These are phyloP conservation scores for Crithidia fasciculata DNA, from an alignment of 208 protist species.

Conservation along the genomic window DNA sequence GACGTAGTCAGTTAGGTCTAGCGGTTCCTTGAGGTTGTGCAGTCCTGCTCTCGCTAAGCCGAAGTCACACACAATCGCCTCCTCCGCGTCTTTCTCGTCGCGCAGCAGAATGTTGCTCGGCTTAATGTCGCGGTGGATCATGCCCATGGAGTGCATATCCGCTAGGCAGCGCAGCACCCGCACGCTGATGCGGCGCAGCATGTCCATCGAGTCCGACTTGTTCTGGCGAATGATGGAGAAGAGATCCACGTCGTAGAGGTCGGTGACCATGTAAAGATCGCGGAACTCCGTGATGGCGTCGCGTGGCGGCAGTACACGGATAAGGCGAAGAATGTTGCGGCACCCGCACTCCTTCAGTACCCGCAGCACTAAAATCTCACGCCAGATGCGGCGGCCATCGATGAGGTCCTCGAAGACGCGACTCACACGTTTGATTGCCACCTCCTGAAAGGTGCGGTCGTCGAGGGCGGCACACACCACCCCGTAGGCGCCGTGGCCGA, in stretches of 20 bases:
- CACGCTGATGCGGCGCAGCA: constrained; percentile 95
- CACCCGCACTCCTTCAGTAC: constrained; percentile 92
- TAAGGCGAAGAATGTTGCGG: constrained; percentile 91
- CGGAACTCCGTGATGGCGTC: constrained; percentile 77
- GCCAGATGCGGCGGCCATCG: constrained; percentile 96
- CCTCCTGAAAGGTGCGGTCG: constrained; percentile 75
- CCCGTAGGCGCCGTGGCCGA: constrained; percentile 91
- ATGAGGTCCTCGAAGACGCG: constrained; percentile 95
- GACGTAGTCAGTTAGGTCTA: constrained; percentile 96
- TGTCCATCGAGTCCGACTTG: constrained; percentile 60
- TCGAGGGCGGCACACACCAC: constrained; percentile 88
- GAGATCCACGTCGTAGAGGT: constrained; percentile 96
- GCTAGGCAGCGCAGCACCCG: constrained; percentile 95
- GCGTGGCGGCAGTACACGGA: constrained; percentile 72
- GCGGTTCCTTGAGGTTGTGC: constrained; percentile 62
- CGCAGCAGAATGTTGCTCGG: constrained; percentile 95
- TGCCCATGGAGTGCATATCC: constrained; percentile 96
- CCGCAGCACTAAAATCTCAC: constrained; percentile 96
- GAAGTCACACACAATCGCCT: constrained; percentile 95
- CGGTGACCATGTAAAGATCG: constrained; percentile 91
- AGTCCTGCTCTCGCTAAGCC: constrained; percentile 86
- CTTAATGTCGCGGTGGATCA: constrained; percentile 97
- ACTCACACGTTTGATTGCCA: constrained; percentile 98
- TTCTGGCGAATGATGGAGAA: constrained; percentile 70
- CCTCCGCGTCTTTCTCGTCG: constrained; percentile 72